Evolutionary conservation across 371 early-diverging fungal species (phyloP), one percentile per base, ranked within the genome.

Genomic region (Mortierella sp.): DNA sequence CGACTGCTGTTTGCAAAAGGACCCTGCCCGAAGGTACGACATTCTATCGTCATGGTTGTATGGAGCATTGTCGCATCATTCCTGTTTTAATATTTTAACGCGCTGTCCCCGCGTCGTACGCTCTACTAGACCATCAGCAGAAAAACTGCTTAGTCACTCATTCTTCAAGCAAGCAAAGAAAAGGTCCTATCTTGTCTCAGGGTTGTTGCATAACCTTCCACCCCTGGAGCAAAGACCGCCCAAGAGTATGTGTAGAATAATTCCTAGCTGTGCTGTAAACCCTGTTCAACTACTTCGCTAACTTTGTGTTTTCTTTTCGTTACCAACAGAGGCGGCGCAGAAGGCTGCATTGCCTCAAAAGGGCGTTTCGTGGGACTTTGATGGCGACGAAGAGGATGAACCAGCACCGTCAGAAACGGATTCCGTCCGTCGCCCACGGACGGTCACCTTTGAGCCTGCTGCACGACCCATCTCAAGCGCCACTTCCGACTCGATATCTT

Each of bases 131-230:
- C 95, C 94, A 3, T 83, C 89, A 1, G 90, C 94, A 0, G 94
- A 94, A 63, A 93, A 90, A 61, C 80, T 96, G 11, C 60, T 94
- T 27, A 80, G 75, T 9, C 95, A 94, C 67, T 69, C 90, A 1
- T 96, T 96, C 72, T 94, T 95, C 81, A 94, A 90, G 64, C 87
- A 87, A 53, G 90, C 91, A n/a, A 91, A 89, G 56, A 92, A 89
- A 71, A 91, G 87, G 64, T 80, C 87, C 4, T 89, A 91, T 65
- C 80, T 94, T 6, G 82, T 85, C 3, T 80, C 82, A 12, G 78
- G 84, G 0, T 44, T 96, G 3, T 70, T 95, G 24, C 80, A 86
- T 17, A 81, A 85, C 27, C 61, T 96, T 15, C 91, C 93, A 11
- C 90, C 94, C 0, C 79, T 96, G 28, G 89, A 89, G 43, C 82